These are phyloP conservation scores for Dovyalis caffra DNA, from an alignment of 345 rosid genomes.

Conservation along the genomic window DNA sequence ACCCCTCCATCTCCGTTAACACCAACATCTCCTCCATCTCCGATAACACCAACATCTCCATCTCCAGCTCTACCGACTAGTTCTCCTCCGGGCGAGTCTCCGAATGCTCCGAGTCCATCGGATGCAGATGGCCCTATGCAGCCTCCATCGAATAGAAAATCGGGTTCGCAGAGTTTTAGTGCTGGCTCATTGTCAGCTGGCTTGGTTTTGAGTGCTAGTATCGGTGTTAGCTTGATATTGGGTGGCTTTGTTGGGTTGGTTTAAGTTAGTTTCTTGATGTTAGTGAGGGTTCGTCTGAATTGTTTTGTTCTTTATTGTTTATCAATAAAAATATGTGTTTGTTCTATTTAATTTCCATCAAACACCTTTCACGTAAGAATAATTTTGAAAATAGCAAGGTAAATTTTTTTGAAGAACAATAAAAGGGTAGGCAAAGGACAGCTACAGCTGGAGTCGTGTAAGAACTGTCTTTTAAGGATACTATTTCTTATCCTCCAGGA, in stretches of 20 bases:
- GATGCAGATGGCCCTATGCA: constrained; percentile 25
- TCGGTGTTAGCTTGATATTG: constrained; percentile 21
- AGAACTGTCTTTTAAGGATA: too few relatives aligned
- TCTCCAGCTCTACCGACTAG: too few relatives aligned
- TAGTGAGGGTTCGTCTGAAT: neutral
- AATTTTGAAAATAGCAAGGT: too few relatives aligned
- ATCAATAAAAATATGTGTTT: neutral
- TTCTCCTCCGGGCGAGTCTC: constrained; percentile 18
- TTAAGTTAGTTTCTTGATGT: constrained; percentile 3
- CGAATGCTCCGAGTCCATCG: constrained; percentile 7
- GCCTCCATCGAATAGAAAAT: constrained; percentile 29
- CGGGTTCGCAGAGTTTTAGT: constrained; percentile 17
- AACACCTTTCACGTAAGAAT: too few relatives aligned
- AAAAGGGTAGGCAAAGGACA: too few relatives aligned
- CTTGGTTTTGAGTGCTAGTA: constrained; percentile 19
- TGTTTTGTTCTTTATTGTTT: neutral
- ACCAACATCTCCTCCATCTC: too few relatives aligned
- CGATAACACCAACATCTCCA: too few relatives aligned
- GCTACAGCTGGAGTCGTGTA: too few relatives aligned
- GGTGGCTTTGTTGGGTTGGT: constrained; percentile 24
- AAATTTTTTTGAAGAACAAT: too few relatives aligned
- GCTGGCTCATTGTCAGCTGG: constrained; percentile 5
- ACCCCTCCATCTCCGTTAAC: too few relatives aligned
- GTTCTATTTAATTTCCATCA: too few relatives aligned
- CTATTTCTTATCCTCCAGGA: too few relatives aligned